Evolutionary conservation across 2,329 filamentous ascomycete species (phyloP), one percentile per base, ranked within the genome.

Genomic region (Harringtonia lauricola): DNA sequence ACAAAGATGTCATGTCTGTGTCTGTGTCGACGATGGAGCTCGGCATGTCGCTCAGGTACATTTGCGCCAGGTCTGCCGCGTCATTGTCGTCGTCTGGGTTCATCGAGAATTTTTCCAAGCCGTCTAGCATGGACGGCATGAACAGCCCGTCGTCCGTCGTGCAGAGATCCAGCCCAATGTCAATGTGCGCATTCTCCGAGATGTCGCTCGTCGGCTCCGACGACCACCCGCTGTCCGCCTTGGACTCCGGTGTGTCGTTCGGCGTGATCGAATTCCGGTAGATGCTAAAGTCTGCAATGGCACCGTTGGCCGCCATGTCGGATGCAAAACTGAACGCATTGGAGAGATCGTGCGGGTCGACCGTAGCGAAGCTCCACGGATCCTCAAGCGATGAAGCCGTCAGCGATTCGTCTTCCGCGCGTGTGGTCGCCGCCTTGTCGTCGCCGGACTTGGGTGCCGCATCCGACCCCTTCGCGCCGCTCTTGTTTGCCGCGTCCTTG

Each of bases 241-340:
- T 74, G 2, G 76, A 81, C 51, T 80, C 77, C 1, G 77, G 78
- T 8, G 78, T 81, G 54, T 81, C 75, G 47, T 79, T 76, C 1
- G 76, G 76, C 21, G 76, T 76, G 45, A 72, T 61, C 1, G 71
- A 68, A 43, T 46, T 50, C 18, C 70, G 68, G 52, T 76, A 78
- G 9, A 72, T 61, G 43, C 59, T 65, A 55, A 72, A 67, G 48
- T 80, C 72, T 13, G 66, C 65, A 43, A 76, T 69, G 3, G 71
- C 64, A 17, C 68, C 74, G 10, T 62, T 60, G 29, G 62, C 64
- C 12, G 55, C 62, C 45, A 52, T 54, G 50, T 71, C 67, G 7
- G 70, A 58, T 3, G 58, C 38, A 30, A 50, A 56, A 18, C 60
- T 57, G 15, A 74, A 59, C 15, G 55, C 55, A 22, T 60, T 57